phyloP scores from a whole-genome alignment of 2,329 filamentous ascomycete species.

The Diaporthe capsici region DNA sequence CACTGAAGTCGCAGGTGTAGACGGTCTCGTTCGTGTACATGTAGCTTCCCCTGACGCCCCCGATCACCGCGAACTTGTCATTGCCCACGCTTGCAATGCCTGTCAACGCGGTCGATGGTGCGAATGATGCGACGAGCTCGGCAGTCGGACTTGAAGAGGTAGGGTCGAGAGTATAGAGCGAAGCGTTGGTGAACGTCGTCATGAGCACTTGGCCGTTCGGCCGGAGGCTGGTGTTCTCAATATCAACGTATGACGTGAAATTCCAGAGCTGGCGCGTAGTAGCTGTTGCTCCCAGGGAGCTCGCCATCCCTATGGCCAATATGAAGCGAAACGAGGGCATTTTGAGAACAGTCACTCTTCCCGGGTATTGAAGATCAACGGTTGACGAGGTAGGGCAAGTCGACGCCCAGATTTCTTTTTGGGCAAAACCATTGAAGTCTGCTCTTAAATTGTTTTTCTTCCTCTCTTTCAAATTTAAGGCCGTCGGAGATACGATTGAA shows the following conservation, averaged over 20 bases:
- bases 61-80: slow-evolving; percentile 35
- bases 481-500: slow-evolving; percentile 6
- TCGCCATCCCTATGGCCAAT: background rate
- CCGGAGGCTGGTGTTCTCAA: slow-evolving; percentile 35
- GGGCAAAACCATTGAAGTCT: background rate
- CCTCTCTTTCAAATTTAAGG: background rate
- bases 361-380: background rate
- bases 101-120: slow-evolving; percentile 31
- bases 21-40: slow-evolving; percentile 42
- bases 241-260: slow-evolving; percentile 36
- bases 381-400: background rate
- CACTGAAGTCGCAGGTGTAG: slow-evolving; percentile 41
- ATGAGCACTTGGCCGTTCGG: slow-evolving; percentile 35
- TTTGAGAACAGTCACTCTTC: background rate
- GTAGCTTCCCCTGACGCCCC: slow-evolving; percentile 39
- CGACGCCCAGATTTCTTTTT: background rate
- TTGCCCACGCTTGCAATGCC: slow-evolving; percentile 26
- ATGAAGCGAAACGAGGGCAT: background rate
- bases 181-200: slow-evolving; percentile 32
- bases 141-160: slow-evolving; percentile 24
- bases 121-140: slow-evolving; percentile 26
- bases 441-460: background rate
- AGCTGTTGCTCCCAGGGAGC: background rate
- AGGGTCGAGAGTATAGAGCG: slow-evolving; percentile 36
- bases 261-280: slow-evolving; percentile 32